Evolutionary conservation across 768 basidiomycete species (phyloP), one percentile per base, ranked within the genome.

Genomic region (Tulasnella sp.): DNA sequence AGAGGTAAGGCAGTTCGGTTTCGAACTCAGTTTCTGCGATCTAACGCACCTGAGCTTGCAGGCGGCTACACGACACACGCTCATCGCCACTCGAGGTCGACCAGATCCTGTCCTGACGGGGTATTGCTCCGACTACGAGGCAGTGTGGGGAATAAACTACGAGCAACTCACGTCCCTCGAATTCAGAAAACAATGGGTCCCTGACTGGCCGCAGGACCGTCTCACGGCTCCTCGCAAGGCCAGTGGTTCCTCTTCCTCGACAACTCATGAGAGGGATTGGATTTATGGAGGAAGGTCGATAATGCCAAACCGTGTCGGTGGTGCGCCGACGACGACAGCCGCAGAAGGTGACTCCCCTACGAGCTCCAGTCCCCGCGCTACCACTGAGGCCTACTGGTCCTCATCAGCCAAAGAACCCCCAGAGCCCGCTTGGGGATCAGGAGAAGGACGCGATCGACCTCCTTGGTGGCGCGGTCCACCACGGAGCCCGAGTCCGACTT

Each of bases 101-200:
- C 7, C 58, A 64, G 58, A 64, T 37, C 37, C 52, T 1, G 37
- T 49, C 17, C 72, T 73, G n/a, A 73, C 40, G 17, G 40, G 36
- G 12, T 75, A 54, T 45, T 75, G 74, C n/a, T 37, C 52, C n/a
- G 74, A 64, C 74, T 75, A 75, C 34, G 74, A 75, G 31, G 22
- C 36, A 12, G n/a, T 64, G 19, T 75, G 74, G 74, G 74, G 74
- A 19, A 54, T 75, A 64, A 67, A 52, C 74, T 37, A 68, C 31
- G 74, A 37, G n/a, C 74, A 75, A 25, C 52, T 75, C 52, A 64
- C 36, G 25, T 75, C 74, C 17, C 45, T 75, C 25, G 58, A 75
- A 67, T 75, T 75, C 74, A 22, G 74, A 38, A 75, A 67, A 38
- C 45, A 68, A 38, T 75, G 74, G 74, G n/a, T 58, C 8, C 74